Evolutionary conservation across 129 eudicot species (phyloP).

Genomic region (Logfia minima): DNA sequence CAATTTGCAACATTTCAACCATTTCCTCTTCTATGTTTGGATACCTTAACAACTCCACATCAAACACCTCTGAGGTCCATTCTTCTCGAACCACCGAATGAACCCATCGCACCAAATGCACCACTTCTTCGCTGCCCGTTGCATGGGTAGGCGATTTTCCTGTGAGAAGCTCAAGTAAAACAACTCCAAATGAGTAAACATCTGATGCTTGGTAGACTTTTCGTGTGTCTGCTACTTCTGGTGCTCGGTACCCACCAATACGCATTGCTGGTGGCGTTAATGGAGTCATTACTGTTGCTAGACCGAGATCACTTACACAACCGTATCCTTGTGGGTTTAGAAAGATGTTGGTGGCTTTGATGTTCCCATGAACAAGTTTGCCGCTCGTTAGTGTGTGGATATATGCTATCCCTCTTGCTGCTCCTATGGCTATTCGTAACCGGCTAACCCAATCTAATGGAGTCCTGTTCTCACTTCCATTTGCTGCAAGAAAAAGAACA

Average conservation of each 20-base stretch:
- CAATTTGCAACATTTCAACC: conserved; percentile 86
- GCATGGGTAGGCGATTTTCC: conserved; percentile 75
- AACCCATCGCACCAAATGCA: conserved; percentile 88
- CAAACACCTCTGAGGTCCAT: conserved; percentile 99
- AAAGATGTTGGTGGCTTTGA: conserved; percentile 82
- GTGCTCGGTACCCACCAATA: conserved; percentile 73
- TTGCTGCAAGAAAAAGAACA: conserved; percentile 42
- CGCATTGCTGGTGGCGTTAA: conserved; percentile 47
- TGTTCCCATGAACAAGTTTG: conserved; percentile 87
- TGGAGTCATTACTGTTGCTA: conserved; percentile 61
- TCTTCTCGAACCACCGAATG: conserved; percentile 92
- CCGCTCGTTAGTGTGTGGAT: conserved; percentile 65
- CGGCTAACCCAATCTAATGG: conserved; percentile 85
- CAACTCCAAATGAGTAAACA: conserved; percentile 81
- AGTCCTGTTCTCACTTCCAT: conserved; percentile 55
- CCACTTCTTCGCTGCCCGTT: conserved; percentile 63
- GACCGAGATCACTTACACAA: conserved; percentile 70
- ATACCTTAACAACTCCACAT: conserved; percentile 63
- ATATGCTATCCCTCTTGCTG: conserved; percentile 78
- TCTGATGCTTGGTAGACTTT: conserved; percentile 72
- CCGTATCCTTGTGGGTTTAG: conserved; percentile 60
- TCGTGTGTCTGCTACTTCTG: conserved; percentile 69
- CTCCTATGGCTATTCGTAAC: conserved; percentile 67
- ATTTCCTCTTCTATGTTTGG: conserved; percentile 88
- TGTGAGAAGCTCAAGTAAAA: conserved; percentile 77